These are phyloP conservation scores for Malus hybrid DNA, from an alignment of 331 rosid genomes.

Conservation along the genomic window DNA sequence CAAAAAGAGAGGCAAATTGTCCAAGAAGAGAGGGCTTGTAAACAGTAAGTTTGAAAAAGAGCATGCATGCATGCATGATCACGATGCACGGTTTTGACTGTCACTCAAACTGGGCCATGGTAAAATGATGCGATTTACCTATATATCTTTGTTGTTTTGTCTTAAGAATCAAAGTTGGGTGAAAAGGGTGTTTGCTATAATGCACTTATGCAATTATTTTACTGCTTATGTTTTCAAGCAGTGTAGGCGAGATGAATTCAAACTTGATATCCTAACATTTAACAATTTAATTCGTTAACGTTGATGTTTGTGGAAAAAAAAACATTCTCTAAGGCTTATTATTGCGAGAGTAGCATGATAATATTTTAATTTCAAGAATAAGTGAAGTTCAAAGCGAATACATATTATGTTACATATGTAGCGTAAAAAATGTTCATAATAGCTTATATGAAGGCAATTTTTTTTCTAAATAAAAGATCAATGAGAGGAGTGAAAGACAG, in stretches of 20 bases:
- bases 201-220: neutral
- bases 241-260: no score
- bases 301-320: no score
- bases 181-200: neutral
- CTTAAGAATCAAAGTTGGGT: neutral
- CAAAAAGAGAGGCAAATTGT: neutral
- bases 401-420: no score
- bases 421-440: no score
- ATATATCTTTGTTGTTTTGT: neutral
- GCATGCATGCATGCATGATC: neutral
- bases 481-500: neutral
- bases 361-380: no score
- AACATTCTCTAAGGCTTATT: no score
- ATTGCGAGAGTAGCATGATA: no score
- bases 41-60: conserved; percentile 1
- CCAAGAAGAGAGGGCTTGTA: neutral
- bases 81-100: neutral
- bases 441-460: no score
- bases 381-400: no score
- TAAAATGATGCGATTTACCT: conserved; percentile 4
- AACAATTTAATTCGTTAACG: no score
- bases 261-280: no score
- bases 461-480: no score
- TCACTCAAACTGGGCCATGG: neutral
- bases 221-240: neutral